Evolutionary conservation across 108 stramenopile species (phyloP).

Genomic region (Fistulifera solaris): DNA sequence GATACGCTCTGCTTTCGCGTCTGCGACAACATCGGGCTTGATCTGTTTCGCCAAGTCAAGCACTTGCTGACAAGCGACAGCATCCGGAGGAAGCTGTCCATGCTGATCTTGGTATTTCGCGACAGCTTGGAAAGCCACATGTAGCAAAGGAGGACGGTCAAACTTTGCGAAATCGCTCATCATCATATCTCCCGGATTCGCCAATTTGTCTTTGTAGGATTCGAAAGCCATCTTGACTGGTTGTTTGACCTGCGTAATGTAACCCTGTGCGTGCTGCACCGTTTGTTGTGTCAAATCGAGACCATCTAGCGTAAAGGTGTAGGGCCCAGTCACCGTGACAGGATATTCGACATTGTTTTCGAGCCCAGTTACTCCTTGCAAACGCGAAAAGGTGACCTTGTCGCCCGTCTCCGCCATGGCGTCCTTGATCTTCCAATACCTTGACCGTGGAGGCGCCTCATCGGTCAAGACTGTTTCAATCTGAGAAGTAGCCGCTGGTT

Average conservation of each 20-base stretch:
- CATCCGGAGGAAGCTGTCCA: constrained; percentile 66
- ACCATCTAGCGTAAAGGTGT: constrained; percentile 82
- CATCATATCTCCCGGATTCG: constrained; percentile 78
- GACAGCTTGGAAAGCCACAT: constrained; percentile 81
- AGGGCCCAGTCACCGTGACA: constrained; percentile 86
- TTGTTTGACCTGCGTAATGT: constrained; percentile 92
- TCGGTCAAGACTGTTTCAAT: constrained; percentile 77
- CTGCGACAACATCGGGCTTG: constrained; percentile 27
- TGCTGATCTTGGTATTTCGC: constrained; percentile 36
- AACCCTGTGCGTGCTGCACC: constrained; percentile 52
- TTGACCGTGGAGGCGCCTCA: constrained; percentile 78
- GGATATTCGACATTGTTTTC: constrained; percentile 46
- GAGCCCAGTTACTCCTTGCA: constrained; percentile 66
- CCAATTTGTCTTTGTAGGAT: constrained; percentile 68
- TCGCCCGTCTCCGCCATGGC: constrained; percentile 96
- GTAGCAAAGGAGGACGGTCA: constrained; percentile 84
- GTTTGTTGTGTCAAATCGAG: constrained; percentile 28
- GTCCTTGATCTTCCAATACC: constrained; percentile 91
- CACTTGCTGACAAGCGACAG: constrained; percentile 55
- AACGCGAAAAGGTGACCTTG: constrained; percentile 79
- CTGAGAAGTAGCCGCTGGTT: constrained; percentile 81
- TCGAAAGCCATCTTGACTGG: constrained; percentile 80
- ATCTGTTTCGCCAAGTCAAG: constrained; percentile 55
- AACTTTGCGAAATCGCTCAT: constrained; percentile 98
- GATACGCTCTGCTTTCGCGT: constrained; percentile 41